Percentiles rank a stretch among this genome's conserved stretches.
Evolutionary conservation across 331 rosid species (phyloP).

Genomic region (Malus hybrid): DNA sequence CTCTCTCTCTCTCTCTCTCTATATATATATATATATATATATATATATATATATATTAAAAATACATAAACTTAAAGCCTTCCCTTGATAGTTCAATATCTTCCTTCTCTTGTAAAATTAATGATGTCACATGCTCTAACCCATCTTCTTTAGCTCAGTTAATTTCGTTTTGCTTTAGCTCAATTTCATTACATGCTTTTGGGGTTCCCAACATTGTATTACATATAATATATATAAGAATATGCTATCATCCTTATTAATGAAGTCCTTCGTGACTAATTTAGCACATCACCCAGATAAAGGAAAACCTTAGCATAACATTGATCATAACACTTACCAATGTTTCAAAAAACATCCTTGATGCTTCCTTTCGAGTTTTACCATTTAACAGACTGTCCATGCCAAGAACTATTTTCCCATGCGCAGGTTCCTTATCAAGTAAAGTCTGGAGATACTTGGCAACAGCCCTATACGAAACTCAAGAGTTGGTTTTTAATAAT

Average conservation of each 20-base stretch:
- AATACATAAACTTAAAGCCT: background rate
- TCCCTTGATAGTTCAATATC: background rate
- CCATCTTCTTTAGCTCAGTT: background rate
- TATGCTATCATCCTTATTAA: background rate
- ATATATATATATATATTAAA: background rate
- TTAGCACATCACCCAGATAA: background rate
- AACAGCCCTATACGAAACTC: conserved; percentile 59
- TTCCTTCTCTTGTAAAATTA: background rate
- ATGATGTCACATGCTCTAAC: background rate
- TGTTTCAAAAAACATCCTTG: conserved; percentile 94
- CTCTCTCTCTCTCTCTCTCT: too few species aligned
- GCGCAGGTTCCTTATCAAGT: conserved; percentile 71
- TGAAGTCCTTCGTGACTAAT: background rate
- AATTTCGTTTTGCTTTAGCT: background rate
- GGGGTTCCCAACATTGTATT: background rate
- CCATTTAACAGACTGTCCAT: conserved; percentile 68
- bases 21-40: too few species aligned
- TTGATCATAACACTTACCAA: conserved; percentile 47
- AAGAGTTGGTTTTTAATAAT: background rate
- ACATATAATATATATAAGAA: background rate
- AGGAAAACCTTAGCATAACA: background rate
- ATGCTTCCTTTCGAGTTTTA: conserved; percentile 92
- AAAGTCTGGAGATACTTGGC: conserved; percentile 84
- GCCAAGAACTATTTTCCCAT: conserved; percentile 56
- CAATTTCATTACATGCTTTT: background rate